phyloP scores from a whole-genome alignment of 2,329 filamentous ascomycete species.

The Elsinoe australis region DNA sequence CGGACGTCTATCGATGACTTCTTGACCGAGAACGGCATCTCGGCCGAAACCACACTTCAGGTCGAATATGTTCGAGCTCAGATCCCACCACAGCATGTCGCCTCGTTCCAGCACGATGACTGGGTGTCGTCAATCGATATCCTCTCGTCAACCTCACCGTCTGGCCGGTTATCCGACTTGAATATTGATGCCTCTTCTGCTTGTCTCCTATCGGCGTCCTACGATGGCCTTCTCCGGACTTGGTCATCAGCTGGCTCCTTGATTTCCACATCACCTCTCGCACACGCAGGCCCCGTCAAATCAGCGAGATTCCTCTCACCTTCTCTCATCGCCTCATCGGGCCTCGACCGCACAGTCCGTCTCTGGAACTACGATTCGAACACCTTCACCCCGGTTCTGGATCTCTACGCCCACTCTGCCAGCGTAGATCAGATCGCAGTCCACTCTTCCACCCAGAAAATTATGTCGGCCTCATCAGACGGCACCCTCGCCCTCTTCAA shows the following conservation, averaged over 20 bases:
- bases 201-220: slow-evolving; percentile 82
- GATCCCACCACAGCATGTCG: slow-evolving; percentile 79
- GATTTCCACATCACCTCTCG: slow-evolving; percentile 65
- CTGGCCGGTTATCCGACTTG: slow-evolving; percentile 35
- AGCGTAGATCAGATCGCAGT: slow-evolving; percentile 68
- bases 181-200: slow-evolving; percentile 28
- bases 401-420: slow-evolving; percentile 75
- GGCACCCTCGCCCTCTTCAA: slow-evolving; percentile 84
- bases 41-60: slow-evolving; percentile 75
- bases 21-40: slow-evolving; percentile 76
- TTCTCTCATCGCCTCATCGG: slow-evolving; percentile 70
- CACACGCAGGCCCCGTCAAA: slow-evolving; percentile 69
- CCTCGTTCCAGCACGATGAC: slow-evolving; percentile 93
- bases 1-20: slow-evolving; percentile 86
- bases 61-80: slow-evolving; percentile 91
- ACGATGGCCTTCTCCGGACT: slow-evolving; percentile 78
- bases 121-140: slow-evolving; percentile 89
- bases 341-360: slow-evolving; percentile 75
- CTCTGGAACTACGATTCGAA: slow-evolving; percentile 70
- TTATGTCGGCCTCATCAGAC: slow-evolving; percentile 81
- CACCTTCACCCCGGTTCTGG: slow-evolving; percentile 62
- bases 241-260: slow-evolving; percentile 86
- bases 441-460: slow-evolving; percentile 62
- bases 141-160: slow-evolving; percentile 58
- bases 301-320: slow-evolving; percentile 75